Evolutionary conservation across 768 basidiomycete species (phyloP).

Genomic region (Pisolithus sp.): DNA sequence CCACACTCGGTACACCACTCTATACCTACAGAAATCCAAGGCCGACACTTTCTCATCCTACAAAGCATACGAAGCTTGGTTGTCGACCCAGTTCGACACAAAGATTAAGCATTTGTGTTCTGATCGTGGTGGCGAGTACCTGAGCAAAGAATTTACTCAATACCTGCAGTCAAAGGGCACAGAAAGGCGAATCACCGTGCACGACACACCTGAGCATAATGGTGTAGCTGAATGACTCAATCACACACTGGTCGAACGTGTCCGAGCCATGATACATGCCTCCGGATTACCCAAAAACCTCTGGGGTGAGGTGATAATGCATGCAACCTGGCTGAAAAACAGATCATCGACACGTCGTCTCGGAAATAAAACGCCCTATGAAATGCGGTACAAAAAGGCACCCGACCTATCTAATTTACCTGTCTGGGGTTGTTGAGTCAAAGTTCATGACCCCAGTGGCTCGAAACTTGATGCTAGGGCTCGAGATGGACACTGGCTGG

Average conservation of each 20-base stretch:
- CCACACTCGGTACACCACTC: constrained; percentile 1
- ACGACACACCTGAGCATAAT: constrained; percentile 39
- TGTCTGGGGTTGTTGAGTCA: no score
- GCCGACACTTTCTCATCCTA: constrained; percentile 6
- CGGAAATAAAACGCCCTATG: no score
- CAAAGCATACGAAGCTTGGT: not conserved
- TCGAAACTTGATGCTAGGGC: no score
- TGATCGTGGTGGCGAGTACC: constrained; percentile 27
- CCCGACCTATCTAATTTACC: no score
- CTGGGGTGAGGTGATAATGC: no score
- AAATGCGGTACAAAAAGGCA: no score
- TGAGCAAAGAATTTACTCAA: constrained; percentile 8
- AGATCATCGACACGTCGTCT: no score
- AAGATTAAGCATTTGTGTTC: not conserved
- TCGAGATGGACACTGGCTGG: no score
- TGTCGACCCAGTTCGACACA: not conserved
- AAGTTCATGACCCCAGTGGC: no score
- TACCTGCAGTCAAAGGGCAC: not conserved
- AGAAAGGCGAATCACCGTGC: constrained; percentile 31
- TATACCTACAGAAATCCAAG: constrained; percentile 1
- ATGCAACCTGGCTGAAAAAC: no score
- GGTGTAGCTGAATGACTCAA: constrained; percentile 26
- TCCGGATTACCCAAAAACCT: no score
- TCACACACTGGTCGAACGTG: not conserved
- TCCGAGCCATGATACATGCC: not conserved